Percentiles rank a stretch among this genome's conserved stretches.
Conservation (phyloP, 768 basidiomycete genomes). For the Cubamyces sp. region DNA sequence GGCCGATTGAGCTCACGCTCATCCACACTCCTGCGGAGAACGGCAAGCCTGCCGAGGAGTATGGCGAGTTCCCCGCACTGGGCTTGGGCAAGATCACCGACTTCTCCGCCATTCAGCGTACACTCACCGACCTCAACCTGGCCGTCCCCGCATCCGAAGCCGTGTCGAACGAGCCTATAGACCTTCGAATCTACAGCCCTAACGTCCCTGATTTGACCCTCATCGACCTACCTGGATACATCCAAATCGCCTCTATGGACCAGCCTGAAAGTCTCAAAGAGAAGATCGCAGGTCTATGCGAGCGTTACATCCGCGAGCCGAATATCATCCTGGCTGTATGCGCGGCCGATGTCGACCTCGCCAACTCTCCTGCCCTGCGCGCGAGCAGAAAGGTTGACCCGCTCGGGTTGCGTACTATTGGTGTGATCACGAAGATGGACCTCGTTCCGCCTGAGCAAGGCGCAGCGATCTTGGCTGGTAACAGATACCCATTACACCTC, state of each 20-base stretch:
- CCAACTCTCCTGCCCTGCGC: constrained; percentile 94
- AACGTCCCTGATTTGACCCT: constrained; percentile 96
- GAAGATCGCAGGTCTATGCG: constrained; percentile 87
- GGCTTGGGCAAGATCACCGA: constrained; percentile 89
- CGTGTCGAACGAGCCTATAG: constrained; percentile 94
- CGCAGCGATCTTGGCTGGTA: constrained; percentile 78
- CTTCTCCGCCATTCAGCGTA: constrained; percentile 91
- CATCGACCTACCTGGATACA: constrained; percentile 96
- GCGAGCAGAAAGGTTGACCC: constrained; percentile 95
- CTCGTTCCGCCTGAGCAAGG: constrained; percentile 87
- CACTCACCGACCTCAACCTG: constrained; percentile 92
- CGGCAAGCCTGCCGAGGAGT: constrained; percentile 67
- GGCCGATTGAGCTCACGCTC: constrained; percentile 96
- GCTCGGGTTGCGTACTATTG: constrained; percentile 92
- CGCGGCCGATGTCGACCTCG: constrained; percentile 97
- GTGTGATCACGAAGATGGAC: constrained; percentile 99
- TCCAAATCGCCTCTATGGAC: constrained; percentile 93
- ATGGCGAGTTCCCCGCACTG: constrained; percentile 92
- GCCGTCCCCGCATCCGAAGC: constrained; percentile 89
- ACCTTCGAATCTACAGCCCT: constrained; percentile 95
- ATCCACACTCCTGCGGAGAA: constrained; percentile 80
- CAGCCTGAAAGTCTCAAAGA: constrained; percentile 95
- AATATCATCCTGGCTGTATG: constrained; percentile 99
- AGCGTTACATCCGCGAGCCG: constrained; percentile 98
- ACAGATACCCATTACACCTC: constrained; percentile 94